Evolutionary conservation across 441 rosid genomes (phyloP), one percentile per base, ranked within the genome.

Genomic region (Erysimum pusillum): DNA sequence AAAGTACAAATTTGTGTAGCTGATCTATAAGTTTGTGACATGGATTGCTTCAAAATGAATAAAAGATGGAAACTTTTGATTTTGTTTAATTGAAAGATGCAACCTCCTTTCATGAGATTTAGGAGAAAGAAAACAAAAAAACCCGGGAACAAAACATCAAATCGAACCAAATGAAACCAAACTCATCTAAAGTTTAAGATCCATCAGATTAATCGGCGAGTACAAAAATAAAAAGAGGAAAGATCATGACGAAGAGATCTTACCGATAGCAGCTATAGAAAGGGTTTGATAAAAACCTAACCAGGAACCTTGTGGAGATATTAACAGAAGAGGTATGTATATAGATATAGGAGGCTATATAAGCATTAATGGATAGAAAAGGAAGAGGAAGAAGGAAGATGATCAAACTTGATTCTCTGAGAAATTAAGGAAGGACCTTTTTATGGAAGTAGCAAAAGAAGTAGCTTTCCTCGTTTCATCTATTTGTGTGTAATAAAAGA

Each of bases 401-500:
- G 78, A 67, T 73, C 74, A 73, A 39, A 72, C 41, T 61, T 62
- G 79, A 69, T 53, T 68, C 75, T 69, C 35, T 73, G 53, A 2
- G 3, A 74, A 79, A 22, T 22, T 22, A 22, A 74, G 67, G 54
- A 73, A 78, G 25, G 22, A 57, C 48, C 63, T 71, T 66, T 77
- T 77, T 71, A 77, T 71, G 68, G 80, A 52, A 72, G 77, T 66
- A 59, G 67, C 51, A 60, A 67, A 67, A 60, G 81, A 60, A 59
- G 51, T 66, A 78, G 77, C 74, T 67, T 72, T 78, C 77, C 77
- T 78, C 58, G 81, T 78, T 67, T 66, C 74, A 73, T 72, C 76
- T 77, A 71, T 71, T 49, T 57, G 71, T 77, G 68, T 76, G 76
- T 63, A 56, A 76, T 56, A 70, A 76, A 63, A 45, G 66, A 70